phyloP scores from a whole-genome alignment of 345 rosid genomes.

The Dovyalis caffra region DNA sequence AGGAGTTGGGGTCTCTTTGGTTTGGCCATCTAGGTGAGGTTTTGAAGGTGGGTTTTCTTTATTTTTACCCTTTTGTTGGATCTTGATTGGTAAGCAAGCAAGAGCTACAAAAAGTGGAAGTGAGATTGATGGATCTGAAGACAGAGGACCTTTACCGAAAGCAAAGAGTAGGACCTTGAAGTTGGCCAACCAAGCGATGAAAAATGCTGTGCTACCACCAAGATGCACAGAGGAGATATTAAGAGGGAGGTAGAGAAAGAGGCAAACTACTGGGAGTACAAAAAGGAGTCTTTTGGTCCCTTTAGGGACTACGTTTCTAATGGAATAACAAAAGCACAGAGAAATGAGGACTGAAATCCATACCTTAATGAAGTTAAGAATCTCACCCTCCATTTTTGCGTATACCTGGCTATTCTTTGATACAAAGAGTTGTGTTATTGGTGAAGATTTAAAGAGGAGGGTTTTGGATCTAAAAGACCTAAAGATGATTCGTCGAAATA shows the following conservation, averaged over 20 bases:
- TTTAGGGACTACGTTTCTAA: conserved; percentile 4
- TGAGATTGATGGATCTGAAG: conserved; percentile 9
- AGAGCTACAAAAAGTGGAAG: conserved; percentile 7
- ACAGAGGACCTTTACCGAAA: conserved; percentile 25
- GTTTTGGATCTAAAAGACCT: not conserved
- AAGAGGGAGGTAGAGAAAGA: conserved; percentile 24
- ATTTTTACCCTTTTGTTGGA: not conserved
- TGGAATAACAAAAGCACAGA: conserved; percentile 9
- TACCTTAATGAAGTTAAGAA: conserved; percentile 13
- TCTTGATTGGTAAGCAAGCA: conserved; percentile 19
- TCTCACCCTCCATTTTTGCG: conserved; percentile 12
- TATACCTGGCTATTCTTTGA: not conserved
- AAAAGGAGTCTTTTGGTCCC: conserved; percentile 6
- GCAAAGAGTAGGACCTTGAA: conserved; percentile 30
- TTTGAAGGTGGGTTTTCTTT: not conserved
- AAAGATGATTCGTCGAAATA: not conserved
- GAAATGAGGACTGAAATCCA: conserved; percentile 14
- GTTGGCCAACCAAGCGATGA: conserved; percentile 32
- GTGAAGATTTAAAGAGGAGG: not conserved
- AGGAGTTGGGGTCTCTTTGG: not conserved
- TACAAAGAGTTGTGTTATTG: not conserved
- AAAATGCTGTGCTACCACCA: conserved; percentile 21
- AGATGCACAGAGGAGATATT: conserved; percentile 11
- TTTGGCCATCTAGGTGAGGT: not conserved
- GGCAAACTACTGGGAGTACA: conserved; percentile 18